A percentile compares a stretch with the other conserved stretches of the same genome.
phyloP scores from a whole-genome alignment of 2,329 filamentous ascomycete genomes.

The Talaromyces sp. region DNA sequence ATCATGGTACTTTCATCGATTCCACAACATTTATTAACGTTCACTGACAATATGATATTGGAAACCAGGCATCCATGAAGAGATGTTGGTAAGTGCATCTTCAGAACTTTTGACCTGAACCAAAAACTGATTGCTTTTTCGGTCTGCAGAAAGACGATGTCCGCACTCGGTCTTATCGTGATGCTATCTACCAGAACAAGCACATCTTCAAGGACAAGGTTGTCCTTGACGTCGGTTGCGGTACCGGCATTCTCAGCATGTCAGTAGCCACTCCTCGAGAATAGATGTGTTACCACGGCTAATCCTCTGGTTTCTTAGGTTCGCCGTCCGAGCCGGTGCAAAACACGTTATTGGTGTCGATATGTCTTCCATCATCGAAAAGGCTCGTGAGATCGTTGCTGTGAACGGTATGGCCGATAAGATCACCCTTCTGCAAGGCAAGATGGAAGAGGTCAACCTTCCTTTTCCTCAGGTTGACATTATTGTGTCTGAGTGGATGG shows the following conservation, averaged over 20 bases:
- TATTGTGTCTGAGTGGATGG: slow-evolving; percentile 99
- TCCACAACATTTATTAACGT: background rate
- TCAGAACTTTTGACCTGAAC: background rate
- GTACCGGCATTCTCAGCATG: slow-evolving; percentile 98
- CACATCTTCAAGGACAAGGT: slow-evolving; percentile 79
- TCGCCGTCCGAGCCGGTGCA: slow-evolving; percentile 90
- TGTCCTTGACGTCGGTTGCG: slow-evolving; percentile 88
- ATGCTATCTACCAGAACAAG: slow-evolving; percentile 93
- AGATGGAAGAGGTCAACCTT: slow-evolving; percentile 97
- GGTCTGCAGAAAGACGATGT: slow-evolving; percentile 87
- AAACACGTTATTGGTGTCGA: slow-evolving; percentile 99
- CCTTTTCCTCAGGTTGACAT: slow-evolving; percentile 97
- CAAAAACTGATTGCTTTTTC: background rate
- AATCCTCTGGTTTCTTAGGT: slow-evolving; percentile 59
- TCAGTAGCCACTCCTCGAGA: slow-evolving; percentile 44
- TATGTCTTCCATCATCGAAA: slow-evolving; percentile 99
- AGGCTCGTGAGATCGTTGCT: slow-evolving; percentile 91
- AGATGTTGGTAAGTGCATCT: slow-evolving; percentile 76
- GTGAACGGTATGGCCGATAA: slow-evolving; percentile 89
- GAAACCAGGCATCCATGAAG: slow-evolving; percentile 80
- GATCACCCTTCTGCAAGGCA: slow-evolving; percentile 96
- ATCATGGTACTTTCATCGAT: slow-evolving; percentile 68
- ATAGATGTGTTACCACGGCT: background rate
- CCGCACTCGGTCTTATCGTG: slow-evolving; percentile 92
- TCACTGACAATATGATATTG: slow-evolving; percentile 17